Evolutionary conservation across 2,329 filamentous ascomycete genomes (phyloP), one percentile per base, ranked within the genome.

Genomic region (Xylariaceae sp.): DNA sequence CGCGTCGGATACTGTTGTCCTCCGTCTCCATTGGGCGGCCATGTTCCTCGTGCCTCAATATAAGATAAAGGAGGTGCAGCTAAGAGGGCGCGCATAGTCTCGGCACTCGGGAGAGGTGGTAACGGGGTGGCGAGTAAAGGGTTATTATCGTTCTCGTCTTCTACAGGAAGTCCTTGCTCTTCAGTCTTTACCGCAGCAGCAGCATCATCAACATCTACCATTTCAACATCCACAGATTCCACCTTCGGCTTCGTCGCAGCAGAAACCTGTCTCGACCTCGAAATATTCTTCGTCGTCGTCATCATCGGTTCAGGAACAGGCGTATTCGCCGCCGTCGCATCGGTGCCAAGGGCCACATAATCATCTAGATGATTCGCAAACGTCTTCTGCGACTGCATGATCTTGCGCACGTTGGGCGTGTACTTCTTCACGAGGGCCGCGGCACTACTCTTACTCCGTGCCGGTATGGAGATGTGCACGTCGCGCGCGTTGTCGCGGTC

Each of bases 281-380:
- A 23, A 17, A 35, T 6, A 6, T 35, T 55, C 13, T 17, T 56
- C 2, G 52, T 35, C n/a, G 17, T 45, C 11, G 39, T 15, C 7
- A 52, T 37, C 3, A 34, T 41, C 11, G 37, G 37, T 41, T 10
- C 37, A 4, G 37, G 41, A 6, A 45, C 30, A 10, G 13, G 45
- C 3, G 15, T 18, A 5, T 13, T 55, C n/a, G 11, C 52, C n/a
- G 18, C 6, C 5, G 9, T 53, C 3, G 61, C 51, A 35, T 61
- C 61, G 55, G 57, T 35, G 7, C 44, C 35, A 1, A 85, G 76
- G 7, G 89, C 89, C 66, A 89, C 81, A 72, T 88, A 90, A 72
- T 94, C 90, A 66, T 90, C 88, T 51, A 93, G 80, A 72, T 93
- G 87, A 75, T 94, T 92, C 63, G 85, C 84, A 73, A 93, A 93